Evolutionary conservation across 108 stramenopile species (phyloP).

Genomic region (Bacterosira constricta): DNA sequence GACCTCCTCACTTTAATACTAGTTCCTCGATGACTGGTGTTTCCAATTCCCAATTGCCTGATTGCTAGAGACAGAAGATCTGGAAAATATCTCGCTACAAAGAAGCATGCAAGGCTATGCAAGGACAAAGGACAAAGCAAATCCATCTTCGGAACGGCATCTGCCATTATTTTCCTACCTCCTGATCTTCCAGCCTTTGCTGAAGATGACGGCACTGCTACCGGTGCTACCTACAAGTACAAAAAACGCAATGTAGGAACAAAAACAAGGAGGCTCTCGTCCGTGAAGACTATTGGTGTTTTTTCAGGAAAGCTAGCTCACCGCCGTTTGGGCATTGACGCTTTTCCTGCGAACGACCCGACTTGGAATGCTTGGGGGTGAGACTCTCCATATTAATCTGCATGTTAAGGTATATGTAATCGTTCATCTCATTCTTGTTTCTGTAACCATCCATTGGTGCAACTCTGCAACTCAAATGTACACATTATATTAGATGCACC

Average conservation of each 20-base stretch:
- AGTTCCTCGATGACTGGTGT: no score
- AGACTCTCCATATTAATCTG: no score
- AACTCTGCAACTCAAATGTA: no score
- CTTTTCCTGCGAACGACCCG: conserved; percentile 63
- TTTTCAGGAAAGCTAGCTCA: conserved; percentile 64
- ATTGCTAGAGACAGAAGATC: no score
- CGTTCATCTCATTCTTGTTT: no score
- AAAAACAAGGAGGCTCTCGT: conserved; percentile 75
- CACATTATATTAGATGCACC: conserved; percentile 55
- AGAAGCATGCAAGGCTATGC: no score
- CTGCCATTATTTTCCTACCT: conserved; percentile 1
- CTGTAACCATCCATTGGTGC: no score
- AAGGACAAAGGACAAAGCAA: no score
- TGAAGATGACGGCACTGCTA: neutral
- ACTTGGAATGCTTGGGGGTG: conserved; percentile 80
- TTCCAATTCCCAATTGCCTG: no score
- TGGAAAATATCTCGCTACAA: no score
- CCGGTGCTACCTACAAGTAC: conserved; percentile 10
- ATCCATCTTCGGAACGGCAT: neutral
- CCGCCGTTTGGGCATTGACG: conserved; percentile 45
- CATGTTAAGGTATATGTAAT: no score
- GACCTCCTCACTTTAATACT: no score
- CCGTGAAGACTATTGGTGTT: conserved; percentile 80
- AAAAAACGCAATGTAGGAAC: conserved; percentile 66
- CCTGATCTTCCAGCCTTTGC: neutral